Evolutionary conservation across 768 basidiomycete species (phyloP), one percentile per base, ranked within the genome.

Genomic region (Butyriboletus loyo): DNA sequence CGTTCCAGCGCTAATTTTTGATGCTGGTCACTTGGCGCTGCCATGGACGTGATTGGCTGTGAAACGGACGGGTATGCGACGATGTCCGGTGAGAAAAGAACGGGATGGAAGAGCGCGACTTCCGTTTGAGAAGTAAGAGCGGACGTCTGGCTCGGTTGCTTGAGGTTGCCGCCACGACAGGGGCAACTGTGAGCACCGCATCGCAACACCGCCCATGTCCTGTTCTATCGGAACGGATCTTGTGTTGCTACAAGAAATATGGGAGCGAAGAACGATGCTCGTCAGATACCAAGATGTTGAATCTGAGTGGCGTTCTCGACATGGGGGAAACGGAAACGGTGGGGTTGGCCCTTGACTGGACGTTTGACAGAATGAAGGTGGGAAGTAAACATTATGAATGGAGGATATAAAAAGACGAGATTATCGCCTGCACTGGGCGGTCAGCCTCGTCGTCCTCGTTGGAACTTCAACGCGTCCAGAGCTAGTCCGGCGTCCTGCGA

Each of bases 171-270:
- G 40, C 40, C 40, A 25, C 24, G 41, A 22, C 37, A 22, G 19
- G 22, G 25, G 31, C 43, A 25, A n/a, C n/a, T n/a, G 51, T 54
- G 51, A 25, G 24, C 39, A 34, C 21, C 31, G 3, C 39, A 15
- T 3, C 27, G 48, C 19, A 30, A 30, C 25, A 3, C 30, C 22
- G 10, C 32, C 5, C 8, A 17, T 19, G 35, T 34, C 8, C 35
- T 36, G n/a, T 36, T 36, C 4, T 8, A 10, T 56, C 42, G 55
- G 55, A 42, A 56, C 55, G 55, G 55, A 56, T 50, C 54, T 56
- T 39, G 43, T 9, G 8, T 34, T 41, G 24, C n/a, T 27, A 7
- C 17, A 27, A 10, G 24, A 24, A 40, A 24, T 38, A 38, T 21
- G 10, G 15, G 4, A n/a, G 7, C n/a, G n/a, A n/a, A n/a, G n/a